phyloP scores from a whole-genome alignment of 148 eudicot species.

The Amaranthus hypochondriacus region DNA sequence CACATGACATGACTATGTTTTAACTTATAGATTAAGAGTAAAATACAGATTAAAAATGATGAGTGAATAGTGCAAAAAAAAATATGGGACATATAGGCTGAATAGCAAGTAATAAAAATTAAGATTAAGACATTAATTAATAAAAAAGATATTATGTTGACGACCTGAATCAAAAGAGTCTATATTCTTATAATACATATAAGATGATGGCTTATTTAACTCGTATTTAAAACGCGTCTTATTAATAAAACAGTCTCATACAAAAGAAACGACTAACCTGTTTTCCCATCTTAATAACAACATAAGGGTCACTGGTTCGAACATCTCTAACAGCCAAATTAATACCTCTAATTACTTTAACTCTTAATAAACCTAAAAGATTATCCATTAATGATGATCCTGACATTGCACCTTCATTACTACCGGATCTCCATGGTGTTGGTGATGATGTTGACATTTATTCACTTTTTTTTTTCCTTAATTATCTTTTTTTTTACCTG shows the following conservation, averaged over 20 bases:
- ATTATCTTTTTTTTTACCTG: not conserved
- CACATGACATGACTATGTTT: no score
- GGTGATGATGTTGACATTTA: conserved; percentile 20
- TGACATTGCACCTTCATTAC: not conserved
- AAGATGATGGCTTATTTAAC: no score
- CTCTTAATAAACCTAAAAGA: conserved; percentile 61
- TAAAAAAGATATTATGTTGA: no score
- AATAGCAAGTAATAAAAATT: no score
- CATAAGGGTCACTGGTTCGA: conserved; percentile 75
- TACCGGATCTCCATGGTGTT: not conserved
- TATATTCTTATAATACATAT: no score
- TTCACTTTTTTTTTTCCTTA: not conserved
- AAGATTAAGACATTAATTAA: no score
- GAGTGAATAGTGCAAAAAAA: no score
- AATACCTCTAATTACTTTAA: conserved; percentile 55
- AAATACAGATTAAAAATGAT: no score
- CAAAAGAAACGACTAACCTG: conserved; percentile 37
- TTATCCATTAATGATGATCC: conserved; percentile 40
- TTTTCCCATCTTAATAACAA: conserved; percentile 58
- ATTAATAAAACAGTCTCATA: not conserved
- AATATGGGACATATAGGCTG: no score
- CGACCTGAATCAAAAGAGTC: no score
- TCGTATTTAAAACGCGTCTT: no score
- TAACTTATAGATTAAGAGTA: no score
- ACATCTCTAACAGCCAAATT: conserved; percentile 84